Evolutionary conservation across 2,329 filamentous ascomycete species (phyloP).

Genomic region (Diaporthe citrichinensis): DNA sequence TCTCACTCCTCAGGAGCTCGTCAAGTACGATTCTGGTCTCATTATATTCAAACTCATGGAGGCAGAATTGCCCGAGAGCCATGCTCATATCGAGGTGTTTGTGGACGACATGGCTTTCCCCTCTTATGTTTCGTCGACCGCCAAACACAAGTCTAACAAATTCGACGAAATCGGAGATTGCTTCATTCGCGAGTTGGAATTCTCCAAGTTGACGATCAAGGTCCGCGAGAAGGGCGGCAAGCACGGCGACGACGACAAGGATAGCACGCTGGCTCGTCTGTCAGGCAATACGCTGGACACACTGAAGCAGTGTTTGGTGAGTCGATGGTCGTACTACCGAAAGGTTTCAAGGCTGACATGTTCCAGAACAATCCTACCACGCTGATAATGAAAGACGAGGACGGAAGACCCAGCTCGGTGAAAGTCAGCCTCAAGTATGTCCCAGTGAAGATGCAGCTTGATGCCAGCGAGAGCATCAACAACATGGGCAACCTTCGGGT

Average conservation of each 20-base stretch:
- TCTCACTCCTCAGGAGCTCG: conserved; percentile 83
- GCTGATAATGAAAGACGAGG: conserved; percentile 82
- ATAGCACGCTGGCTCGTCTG: conserved; percentile 85
- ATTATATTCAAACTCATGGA: conserved; percentile 96
- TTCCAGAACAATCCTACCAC: conserved; percentile 87
- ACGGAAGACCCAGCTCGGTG: conserved; percentile 83
- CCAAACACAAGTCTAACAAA: conserved; percentile 76
- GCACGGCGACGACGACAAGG: conserved; percentile 77
- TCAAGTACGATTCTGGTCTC: conserved; percentile 90
- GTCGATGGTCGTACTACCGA: conserved; percentile 48
- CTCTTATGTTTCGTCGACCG: conserved; percentile 85
- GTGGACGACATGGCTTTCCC: conserved; percentile 97
- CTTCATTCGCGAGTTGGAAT: conserved; percentile 96
- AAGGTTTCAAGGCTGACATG: conserved; percentile 42
- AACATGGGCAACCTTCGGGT: conserved; percentile 97
- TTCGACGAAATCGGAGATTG: conserved; percentile 97
- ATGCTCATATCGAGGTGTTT: conserved; percentile 86
- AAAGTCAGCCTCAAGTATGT: conserved; percentile 96
- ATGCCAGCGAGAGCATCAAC: conserved; percentile 97
- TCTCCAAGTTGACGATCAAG: conserved; percentile 91
- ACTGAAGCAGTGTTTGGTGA: conserved; percentile 86
- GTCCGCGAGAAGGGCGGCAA: conserved; percentile 85
- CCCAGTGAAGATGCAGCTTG: conserved; percentile 92
- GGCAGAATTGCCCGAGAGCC: conserved; percentile 82
- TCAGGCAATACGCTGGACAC: conserved; percentile 89